These are phyloP conservation scores for Arxiozyma bovina DNA, from an alignment of 1,139 yeast species.

Conservation along the genomic window DNA sequence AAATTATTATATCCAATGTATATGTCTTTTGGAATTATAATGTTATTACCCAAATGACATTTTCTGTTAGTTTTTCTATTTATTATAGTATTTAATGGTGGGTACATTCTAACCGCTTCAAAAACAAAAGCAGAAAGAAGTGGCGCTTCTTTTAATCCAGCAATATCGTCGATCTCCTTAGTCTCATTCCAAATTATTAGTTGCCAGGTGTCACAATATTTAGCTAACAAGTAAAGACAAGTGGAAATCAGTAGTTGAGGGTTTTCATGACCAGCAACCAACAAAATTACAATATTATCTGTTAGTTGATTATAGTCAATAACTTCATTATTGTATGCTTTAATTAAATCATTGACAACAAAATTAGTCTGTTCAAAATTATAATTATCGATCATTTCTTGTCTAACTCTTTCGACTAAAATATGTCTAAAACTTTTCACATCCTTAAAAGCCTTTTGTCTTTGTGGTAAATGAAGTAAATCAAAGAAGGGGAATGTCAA, in stretches of 20 bases:
- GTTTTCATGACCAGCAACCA: constrained; percentile 59
- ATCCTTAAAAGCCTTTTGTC: constrained; percentile 38
- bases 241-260: constrained; percentile 49
- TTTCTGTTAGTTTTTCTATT: constrained; percentile 40
- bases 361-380: constrained; percentile 30
- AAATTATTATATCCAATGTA: constrained; percentile 53
- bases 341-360: constrained; percentile 31
- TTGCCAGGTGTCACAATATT: constrained; percentile 35
- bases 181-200: constrained; percentile 32
- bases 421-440: constrained; percentile 39
- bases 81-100: constrained; percentile 52
- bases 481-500: constrained; percentile 51
- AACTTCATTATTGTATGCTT: constrained; percentile 34
- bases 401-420: constrained; percentile 30
- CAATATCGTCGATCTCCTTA: background rate
- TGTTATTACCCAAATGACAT: constrained; percentile 36
- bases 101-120: constrained; percentile 46
- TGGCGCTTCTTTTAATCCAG: constrained; percentile 23
- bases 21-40: constrained; percentile 44
- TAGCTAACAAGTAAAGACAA: constrained; percentile 41
- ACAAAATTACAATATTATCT: constrained; percentile 49
- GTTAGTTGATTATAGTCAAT: constrained; percentile 41
- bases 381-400: constrained; percentile 25
- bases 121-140: constrained; percentile 36
- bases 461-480: constrained; percentile 41